These are phyloP conservation scores for Syzygium malaccense DNA, from an alignment of 441 rosid species.

Conservation along the genomic window DNA sequence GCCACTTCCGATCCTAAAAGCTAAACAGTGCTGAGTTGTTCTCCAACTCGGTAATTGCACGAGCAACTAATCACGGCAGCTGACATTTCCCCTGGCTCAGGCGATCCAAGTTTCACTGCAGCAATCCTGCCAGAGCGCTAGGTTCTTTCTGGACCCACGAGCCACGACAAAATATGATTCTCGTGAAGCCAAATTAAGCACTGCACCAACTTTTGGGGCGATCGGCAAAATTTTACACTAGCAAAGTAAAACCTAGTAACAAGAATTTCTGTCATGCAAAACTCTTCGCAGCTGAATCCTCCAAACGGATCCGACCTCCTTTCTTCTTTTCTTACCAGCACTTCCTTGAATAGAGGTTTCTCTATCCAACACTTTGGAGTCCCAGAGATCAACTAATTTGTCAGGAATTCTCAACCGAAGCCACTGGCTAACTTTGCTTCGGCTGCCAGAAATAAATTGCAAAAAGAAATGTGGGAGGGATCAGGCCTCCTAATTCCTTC, in stretches of 20 bases:
- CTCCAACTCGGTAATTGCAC: neutral
- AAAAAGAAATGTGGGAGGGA: neutral
- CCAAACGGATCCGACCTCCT: neutral
- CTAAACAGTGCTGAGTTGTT: neutral
- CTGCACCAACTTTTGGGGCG: neutral
- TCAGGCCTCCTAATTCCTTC: constrained; percentile 29
- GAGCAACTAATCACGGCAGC: neutral
- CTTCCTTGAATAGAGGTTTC: neutral
- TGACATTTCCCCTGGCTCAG: neutral
- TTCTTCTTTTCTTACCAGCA: neutral
- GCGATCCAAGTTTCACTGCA: neutral
- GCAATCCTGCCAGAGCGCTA: neutral
- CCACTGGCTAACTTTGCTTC: neutral
- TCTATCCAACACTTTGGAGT: neutral
- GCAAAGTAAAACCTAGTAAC: neutral
- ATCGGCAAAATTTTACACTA: neutral
- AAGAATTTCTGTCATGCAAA: neutral
- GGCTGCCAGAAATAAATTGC: neutral
- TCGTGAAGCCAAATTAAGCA: neutral
- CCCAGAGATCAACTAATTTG: neutral
- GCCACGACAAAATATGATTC: neutral
- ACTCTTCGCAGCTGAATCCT: neutral
- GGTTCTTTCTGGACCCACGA: neutral
- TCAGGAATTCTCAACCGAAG: neutral
- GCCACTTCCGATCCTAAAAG: neutral